Percentiles rank a stretch among this genome's conserved stretches.
Evolutionary conservation across 306 rosid species (phyloP).

Genomic region (Sicyos baderoa): DNA sequence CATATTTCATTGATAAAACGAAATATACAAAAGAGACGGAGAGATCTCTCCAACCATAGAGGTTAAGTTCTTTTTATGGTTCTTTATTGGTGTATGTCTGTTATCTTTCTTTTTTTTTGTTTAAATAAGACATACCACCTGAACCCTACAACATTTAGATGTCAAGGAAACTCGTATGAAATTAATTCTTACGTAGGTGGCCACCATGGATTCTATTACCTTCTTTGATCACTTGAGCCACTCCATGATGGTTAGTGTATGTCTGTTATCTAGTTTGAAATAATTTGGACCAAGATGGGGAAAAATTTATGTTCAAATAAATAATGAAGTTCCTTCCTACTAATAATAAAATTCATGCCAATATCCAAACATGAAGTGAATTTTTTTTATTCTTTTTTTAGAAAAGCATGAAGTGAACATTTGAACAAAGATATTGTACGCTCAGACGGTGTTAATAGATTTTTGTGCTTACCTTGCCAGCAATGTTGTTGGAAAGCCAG

Average conservation of each 20-base stretch:
- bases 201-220: too few species aligned
- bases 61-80: not conserved
- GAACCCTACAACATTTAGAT: too few species aligned
- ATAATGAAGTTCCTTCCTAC: not conserved
- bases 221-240: too few species aligned
- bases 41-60: not conserved
- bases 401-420: not conserved
- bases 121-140: too few species aligned
- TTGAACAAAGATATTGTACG: not conserved
- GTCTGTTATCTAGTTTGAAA: not conserved
- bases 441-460: not conserved
- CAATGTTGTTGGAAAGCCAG: slow-evolving; percentile 66
- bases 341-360: too few species aligned
- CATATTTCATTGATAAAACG: not conserved
- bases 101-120: too few species aligned
- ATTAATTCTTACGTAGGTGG: too few species aligned
- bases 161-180: too few species aligned
- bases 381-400: too few species aligned
- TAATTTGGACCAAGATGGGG: not conserved
- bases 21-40: not conserved
- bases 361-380: not conserved
- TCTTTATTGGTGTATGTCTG: not conserved
- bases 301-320: not conserved
- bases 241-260: too few species aligned
- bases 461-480: slow-evolving; percentile 45